A percentile compares a stretch with the other conserved stretches of the same genome.
These are phyloP conservation scores for Fusarium setosum DNA, from an alignment of 2,329 filamentous ascomycete species.

Conservation along the genomic window DNA sequence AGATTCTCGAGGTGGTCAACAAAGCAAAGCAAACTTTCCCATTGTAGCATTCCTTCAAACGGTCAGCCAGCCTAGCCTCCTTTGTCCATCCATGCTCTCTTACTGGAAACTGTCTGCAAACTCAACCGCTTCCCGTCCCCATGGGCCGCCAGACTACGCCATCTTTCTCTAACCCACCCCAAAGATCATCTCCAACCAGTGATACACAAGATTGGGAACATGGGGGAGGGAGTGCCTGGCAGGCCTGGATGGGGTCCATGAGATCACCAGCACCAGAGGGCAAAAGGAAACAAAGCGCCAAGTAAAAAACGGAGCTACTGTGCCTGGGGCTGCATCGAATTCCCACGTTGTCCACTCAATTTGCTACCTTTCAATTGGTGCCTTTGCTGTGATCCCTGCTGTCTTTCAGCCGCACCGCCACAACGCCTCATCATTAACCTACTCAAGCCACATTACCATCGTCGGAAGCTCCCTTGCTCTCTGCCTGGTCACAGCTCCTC, in stretches of 20 bases:
- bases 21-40: not conserved
- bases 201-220: conserved; percentile 28
- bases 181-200: conserved; percentile 24
- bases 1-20: not conserved
- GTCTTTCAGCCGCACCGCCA: conserved; percentile 25
- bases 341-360: conserved; percentile 25
- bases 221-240: conserved; percentile 21
- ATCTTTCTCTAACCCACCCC: conserved; percentile 13
- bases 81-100: not conserved
- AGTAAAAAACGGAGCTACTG: conserved; percentile 19
- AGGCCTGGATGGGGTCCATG: conserved; percentile 27
- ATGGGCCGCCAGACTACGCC: conserved; percentile 6
- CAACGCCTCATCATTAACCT: conserved; percentile 17
- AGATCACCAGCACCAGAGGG: conserved; percentile 22
- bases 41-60: not conserved
- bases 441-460: conserved; percentile 31
- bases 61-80: not conserved
- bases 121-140: not conserved
- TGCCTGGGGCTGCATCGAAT: conserved; percentile 17
- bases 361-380: conserved; percentile 12
- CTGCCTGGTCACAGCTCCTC: conserved; percentile 13
- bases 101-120: not conserved
- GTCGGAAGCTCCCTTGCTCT: conserved; percentile 18
- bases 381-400: conserved; percentile 17
- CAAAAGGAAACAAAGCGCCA: conserved; percentile 14